Evolutionary conservation across 2,329 filamentous ascomycete genomes (phyloP).

Genomic region (Metarhizium robertsii): DNA sequence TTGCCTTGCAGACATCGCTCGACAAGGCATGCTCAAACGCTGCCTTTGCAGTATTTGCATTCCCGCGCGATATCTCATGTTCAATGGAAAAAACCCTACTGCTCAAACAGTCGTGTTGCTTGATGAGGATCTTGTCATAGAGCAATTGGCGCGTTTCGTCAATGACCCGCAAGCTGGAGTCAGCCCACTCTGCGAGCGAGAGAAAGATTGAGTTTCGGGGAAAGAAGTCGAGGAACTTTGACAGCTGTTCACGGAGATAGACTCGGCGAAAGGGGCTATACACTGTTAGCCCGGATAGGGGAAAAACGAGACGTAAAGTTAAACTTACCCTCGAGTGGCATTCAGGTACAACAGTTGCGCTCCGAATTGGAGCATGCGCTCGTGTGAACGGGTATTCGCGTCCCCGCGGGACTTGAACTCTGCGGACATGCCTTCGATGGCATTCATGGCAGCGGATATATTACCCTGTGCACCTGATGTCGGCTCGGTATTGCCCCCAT

Average conservation of each 20-base stretch:
- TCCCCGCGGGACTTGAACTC: slow-evolving; percentile 31
- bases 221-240: slow-evolving; percentile 52
- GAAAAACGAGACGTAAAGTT: background rate
- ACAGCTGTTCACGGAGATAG: slow-evolving; percentile 53
- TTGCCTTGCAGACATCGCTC: slow-evolving; percentile 28
- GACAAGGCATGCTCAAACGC: slow-evolving; percentile 44
- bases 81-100: slow-evolving; percentile 40
- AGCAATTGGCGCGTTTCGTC: slow-evolving; percentile 67
- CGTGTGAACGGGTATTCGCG: slow-evolving; percentile 32
- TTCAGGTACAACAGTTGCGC: slow-evolving; percentile 59
- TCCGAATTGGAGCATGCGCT: slow-evolving; percentile 61
- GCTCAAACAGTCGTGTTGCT: slow-evolving; percentile 29
- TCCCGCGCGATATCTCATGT: slow-evolving; percentile 40
- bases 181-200: slow-evolving; percentile 62
- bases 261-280: slow-evolving; percentile 56
- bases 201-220: slow-evolving; percentile 72
- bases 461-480: slow-evolving; percentile 41
- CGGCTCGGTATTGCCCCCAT: slow-evolving; percentile 30
- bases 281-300: background rate
- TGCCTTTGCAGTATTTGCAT: slow-evolving; percentile 37
- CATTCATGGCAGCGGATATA: slow-evolving; percentile 39
- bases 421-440: slow-evolving; percentile 30
- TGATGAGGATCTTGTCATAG: slow-evolving; percentile 37
- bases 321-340: slow-evolving; percentile 43
- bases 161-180: slow-evolving; percentile 61